A percentile compares a stretch with the other conserved stretches of the same genome.
Evolutionary conservation across 257 asterid species (phyloP).

Genomic region (Nemophila menziesii): DNA sequence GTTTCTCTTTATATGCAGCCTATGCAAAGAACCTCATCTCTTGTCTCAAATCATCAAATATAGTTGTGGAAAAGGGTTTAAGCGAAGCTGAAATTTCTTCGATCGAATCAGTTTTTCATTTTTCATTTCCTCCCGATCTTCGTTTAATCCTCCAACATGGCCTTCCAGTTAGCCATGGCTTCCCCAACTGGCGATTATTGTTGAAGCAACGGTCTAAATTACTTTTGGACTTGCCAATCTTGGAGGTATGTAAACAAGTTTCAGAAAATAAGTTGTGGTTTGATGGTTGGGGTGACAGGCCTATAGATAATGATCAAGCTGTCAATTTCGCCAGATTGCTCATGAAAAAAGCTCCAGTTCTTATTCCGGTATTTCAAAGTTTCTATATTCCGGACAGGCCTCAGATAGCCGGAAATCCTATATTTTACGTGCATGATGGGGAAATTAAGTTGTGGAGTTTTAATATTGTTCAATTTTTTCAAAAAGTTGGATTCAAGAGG

Average conservation of each 20-base stretch:
- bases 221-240: constrained; percentile 31
- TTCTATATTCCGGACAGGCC: constrained; percentile 64
- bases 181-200: constrained; percentile 82
- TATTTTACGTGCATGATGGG: constrained; percentile 57
- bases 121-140: constrained; percentile 78
- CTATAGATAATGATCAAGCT: constrained; percentile 36
- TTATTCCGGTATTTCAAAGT: constrained; percentile 55
- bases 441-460: constrained; percentile 55
- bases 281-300: constrained; percentile 55
- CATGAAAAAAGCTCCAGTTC: constrained; percentile 35
- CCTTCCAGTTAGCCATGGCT: constrained; percentile 67
- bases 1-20: constrained; percentile 88
- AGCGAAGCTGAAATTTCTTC: constrained; percentile 47
- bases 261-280: constrained; percentile 42
- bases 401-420: constrained; percentile 69
- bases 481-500: constrained; percentile 27
- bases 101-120: constrained; percentile 35
- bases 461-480: constrained; percentile 66
- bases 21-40: constrained; percentile 60
- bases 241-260: constrained; percentile 45
- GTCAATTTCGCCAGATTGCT: constrained; percentile 25
- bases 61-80: constrained; percentile 65
- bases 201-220: constrained; percentile 55
- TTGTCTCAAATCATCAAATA: constrained; percentile 33
- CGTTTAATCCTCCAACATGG: constrained; percentile 80